Evolutionary conservation across 345 rosid genomes (phyloP), one percentile per base, ranked within the genome.

Genomic region (Gynandropsis gynandra): DNA sequence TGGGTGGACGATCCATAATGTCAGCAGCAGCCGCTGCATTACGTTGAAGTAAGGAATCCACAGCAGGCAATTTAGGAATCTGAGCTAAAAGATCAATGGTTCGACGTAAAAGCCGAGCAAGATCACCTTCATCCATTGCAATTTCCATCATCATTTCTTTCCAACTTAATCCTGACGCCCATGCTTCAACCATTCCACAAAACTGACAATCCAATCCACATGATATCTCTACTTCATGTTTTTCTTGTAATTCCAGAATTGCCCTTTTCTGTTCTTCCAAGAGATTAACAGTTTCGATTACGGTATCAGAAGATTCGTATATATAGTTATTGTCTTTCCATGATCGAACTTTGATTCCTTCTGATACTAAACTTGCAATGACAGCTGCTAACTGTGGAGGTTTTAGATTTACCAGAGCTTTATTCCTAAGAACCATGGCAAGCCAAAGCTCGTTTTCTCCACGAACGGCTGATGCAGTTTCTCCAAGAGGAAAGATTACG

Each of bases 371-470:
- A 58, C 89, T 73, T 33, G 84, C 84, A 31, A 87, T 77, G 9
- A 85, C 87, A 19, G 87, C 89, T 47, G 93, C 97, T 10, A 89
- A 80, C 54, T 89, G 89, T 33, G 95, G 76, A 11, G 97, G 87
- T 66, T 83, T 85, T 58, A 85, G 68, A 52, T 71, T 77, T 27
- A 76, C 70, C 42, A 90, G 61, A 59, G 76, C 66, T 72, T 75
- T 84, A 12, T 75, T 87, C 12, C 98, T 68, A 18, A 87, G 80
- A 24, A 84, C 83, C 81, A 80, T 87, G 24, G 97, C 95, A 17
- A 89, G 87, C 95, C 97, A 89, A 21, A 89, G 89, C 67, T 85
- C 98, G 43, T 90, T 90, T 56, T 90, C 98, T 49, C 98, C 98
- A 59, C 96, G 67, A 54, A 90, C 80, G 17, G 96, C 95, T 33